phyloP scores from a whole-genome alignment of 2,329 filamentous ascomycete species.

The Xylaria sp. region DNA sequence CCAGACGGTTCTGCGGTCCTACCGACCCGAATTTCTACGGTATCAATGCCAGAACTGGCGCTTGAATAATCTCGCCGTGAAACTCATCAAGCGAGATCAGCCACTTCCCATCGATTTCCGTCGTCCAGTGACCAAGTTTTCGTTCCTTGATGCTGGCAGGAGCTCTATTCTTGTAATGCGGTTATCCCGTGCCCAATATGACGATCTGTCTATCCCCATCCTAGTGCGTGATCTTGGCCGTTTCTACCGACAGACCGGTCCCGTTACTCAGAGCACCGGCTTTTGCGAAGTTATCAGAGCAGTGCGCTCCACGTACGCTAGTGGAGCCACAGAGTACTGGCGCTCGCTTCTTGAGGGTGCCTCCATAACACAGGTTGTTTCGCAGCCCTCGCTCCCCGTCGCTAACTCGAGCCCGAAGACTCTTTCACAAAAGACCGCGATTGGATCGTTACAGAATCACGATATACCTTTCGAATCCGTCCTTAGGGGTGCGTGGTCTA shows the following conservation, averaged over 20 bases:
- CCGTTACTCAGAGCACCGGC: constrained; percentile 45
- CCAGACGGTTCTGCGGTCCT: constrained; percentile 54
- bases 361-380: constrained; percentile 53
- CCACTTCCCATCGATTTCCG: constrained; percentile 47
- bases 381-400: constrained; percentile 49
- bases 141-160: constrained; percentile 55
- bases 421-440: constrained; percentile 47
- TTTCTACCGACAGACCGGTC: constrained; percentile 49
- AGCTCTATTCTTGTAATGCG: constrained; percentile 55
- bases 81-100: constrained; percentile 52
- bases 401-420: constrained; percentile 48
- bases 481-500: constrained; percentile 63
- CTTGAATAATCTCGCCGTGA: constrained; percentile 47
- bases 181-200: constrained; percentile 56
- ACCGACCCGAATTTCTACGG: constrained; percentile 51
- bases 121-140: constrained; percentile 55
- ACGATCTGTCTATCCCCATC: constrained; percentile 52
- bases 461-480: constrained; percentile 58
- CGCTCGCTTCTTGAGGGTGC: constrained; percentile 50
- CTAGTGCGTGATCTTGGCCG: constrained; percentile 56
- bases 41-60: constrained; percentile 49
- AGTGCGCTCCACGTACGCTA: constrained; percentile 44
- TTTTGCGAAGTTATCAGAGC: constrained; percentile 57
- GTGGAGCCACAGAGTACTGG: constrained; percentile 54
- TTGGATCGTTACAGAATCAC: constrained; percentile 50